Conservation (phyloP, 225 moss, liverwort and hornwort genomes). For the Thuidium tamariscinum region DNA sequence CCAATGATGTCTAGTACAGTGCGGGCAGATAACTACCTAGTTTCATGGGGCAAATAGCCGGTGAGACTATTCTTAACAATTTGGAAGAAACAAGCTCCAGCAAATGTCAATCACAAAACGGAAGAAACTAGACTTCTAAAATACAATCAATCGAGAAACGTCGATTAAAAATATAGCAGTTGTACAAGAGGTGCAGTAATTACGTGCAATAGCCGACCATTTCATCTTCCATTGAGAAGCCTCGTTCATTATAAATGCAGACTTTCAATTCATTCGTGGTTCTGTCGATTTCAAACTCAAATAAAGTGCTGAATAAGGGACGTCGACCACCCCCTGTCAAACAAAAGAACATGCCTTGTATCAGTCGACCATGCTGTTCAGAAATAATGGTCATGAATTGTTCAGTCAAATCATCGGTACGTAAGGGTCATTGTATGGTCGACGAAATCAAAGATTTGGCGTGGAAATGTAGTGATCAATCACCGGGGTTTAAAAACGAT, state of each 20-base stretch:
- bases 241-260: background rate
- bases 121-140: background rate
- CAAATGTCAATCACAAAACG: background rate
- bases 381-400: background rate
- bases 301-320: background rate
- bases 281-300: conserved; percentile 14
- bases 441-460: background rate
- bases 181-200: background rate
- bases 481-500: background rate
- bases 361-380: background rate
- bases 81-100: background rate
- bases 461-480: background rate
- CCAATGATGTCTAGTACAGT: background rate
- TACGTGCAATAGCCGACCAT: conserved; percentile 14
- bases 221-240: background rate
- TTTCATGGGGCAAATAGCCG: background rate
- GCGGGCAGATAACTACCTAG: background rate
- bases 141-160: background rate
- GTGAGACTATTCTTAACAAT: background rate
- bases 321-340: background rate
- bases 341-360: background rate
- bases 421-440: background rate
- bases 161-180: background rate
- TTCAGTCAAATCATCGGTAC: background rate
- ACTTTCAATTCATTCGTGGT: background rate